A percentile compares a stretch with the other conserved stretches of the same genome.
Conservation (phyloP, 2,329 filamentous ascomycete genomes). For the Sporothrix pseudoabietina region DNA sequence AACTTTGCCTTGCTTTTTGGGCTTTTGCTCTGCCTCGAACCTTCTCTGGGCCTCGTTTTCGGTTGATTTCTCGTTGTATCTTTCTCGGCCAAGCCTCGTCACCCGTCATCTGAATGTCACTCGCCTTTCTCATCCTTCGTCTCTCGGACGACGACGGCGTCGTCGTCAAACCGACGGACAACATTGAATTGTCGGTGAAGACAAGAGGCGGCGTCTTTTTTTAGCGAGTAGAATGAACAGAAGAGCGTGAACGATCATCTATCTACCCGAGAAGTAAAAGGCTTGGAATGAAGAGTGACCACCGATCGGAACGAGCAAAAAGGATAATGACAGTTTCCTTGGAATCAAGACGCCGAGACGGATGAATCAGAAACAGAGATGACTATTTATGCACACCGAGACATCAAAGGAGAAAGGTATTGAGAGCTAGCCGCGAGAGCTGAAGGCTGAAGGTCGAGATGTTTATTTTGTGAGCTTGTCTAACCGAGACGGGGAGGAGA, state of each 20-base stretch:
- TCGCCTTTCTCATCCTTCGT: neutral
- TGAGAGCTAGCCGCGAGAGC: neutral
- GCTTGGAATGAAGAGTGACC: neutral
- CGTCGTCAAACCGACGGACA: neutral
- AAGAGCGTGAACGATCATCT: neutral
- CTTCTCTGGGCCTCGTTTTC: neutral
- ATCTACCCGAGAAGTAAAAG: neutral
- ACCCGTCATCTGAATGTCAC: too few species aligned
- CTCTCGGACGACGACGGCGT: neutral
- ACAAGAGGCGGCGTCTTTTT: neutral
- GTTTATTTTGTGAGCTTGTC: neutral
- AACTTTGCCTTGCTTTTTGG: neutral
- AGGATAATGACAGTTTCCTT: neutral
- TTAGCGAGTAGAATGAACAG: neutral
- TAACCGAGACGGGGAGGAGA: neutral
- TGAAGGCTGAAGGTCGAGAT: neutral
- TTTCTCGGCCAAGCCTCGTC: neutral
- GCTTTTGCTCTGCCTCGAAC: neutral
- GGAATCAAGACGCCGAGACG: neutral
- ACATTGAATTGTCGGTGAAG: slow-evolving; percentile 14
- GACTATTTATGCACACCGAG: neutral
- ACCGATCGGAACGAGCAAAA: neutral
- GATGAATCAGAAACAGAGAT: neutral
- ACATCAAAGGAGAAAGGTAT: neutral
- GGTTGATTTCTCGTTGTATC: neutral